Evolutionary conservation across 352 stramenopile species (phyloP), one percentile per base, ranked within the genome.

Genomic region (Pythium brassicae): DNA sequence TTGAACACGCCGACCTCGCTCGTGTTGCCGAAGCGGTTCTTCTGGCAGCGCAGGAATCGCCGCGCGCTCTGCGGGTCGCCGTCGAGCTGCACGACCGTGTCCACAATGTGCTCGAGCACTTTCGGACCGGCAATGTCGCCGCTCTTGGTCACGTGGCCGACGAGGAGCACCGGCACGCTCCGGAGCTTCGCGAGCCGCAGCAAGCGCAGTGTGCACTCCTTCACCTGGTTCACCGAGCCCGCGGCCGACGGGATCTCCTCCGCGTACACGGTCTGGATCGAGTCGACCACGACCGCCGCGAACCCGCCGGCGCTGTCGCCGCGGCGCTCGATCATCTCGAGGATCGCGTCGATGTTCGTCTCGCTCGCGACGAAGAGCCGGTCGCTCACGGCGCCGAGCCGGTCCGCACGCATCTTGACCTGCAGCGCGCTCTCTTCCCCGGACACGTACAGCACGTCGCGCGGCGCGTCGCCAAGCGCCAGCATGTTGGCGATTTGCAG

Each of bases 91-190:
- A 99, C 71, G 19, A 99, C 95, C 3, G 92, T 97, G 74, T 99
- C 96, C 2, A 99, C 85, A 50, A 95, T 95, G 49, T 95, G 85
- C 54, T 95, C 85, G 6, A 95, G 62, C 50, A 95, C 83, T 58
- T 96, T 95, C 3, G 96, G 96, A 14, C 96, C 96, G 12, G 96
- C 96, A 15, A 99, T 97, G 61, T 98, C 91, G 35, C 96, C 96
- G 62, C 72, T 91, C 73, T 99, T 99, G 20, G 95, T 99, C 11
- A 99, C 94, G 68, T 99, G 96, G 19, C 96, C 96, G 23, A 99
- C 93, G 10, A 98, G 55, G 6, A 99, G 73, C 27, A 99, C 94
- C 0, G 96, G 89, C 14, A 98, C 81, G 17, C 86, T 78, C 32
- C 65, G 79, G 37, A 84, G 83, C 74, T 99, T 99, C 15, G 96